Base-by-base conservation (phyloP, 2,329 filamentous ascomycete species). In the Claviceps maximensis region DNA sequence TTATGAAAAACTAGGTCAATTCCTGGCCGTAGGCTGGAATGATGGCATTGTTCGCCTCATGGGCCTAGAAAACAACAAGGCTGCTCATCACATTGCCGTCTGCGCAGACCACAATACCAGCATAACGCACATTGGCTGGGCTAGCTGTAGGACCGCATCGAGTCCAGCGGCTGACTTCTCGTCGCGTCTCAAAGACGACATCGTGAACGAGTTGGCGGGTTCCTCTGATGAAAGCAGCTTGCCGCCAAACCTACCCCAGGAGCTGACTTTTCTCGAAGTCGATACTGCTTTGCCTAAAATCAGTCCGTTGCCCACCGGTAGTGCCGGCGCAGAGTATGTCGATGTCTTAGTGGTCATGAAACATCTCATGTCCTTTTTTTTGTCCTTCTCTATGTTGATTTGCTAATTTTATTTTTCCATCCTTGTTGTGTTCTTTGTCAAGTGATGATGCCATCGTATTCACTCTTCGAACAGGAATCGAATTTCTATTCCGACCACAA, bases 21-120 rank as follows among this genome's bases (percentile, higher is more conserved):
- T 88, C 44, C 76, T 96, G 52, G 89, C 89, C 15, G 80, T 93
- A 15, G 88, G 83, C 47, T 95, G 88, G 82, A 88, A 80, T 59
- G 88, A 95, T 71, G 86, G 87, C 29, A 79, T 79, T 7, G 80
- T 93, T 21, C 82, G 88, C 54, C 71, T 95, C 38, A 78, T 91
- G 65, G 86, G 86, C 55, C 71, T 89, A 23, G 89, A 93, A 65
- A 90, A 82, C 60, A 86, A 83, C 66, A 95, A 91, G 68, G 80
- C 85, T 13, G 82, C 89, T 21, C 86, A 93, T 65, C 80, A 86
- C 61, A 84, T 87, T 61, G 69, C 69, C 17, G 70, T 83, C 52
- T 74, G 71, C 61, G 72, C 72, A 48, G 68, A 67, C 42, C 60
- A 62, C 56, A 68, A 68, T 46, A 65, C 65, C 46, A 70, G 59